Evolutionary conservation across 2,329 filamentous ascomycete genomes (phyloP).

Genomic region (Dothideomycetes sp.): DNA sequence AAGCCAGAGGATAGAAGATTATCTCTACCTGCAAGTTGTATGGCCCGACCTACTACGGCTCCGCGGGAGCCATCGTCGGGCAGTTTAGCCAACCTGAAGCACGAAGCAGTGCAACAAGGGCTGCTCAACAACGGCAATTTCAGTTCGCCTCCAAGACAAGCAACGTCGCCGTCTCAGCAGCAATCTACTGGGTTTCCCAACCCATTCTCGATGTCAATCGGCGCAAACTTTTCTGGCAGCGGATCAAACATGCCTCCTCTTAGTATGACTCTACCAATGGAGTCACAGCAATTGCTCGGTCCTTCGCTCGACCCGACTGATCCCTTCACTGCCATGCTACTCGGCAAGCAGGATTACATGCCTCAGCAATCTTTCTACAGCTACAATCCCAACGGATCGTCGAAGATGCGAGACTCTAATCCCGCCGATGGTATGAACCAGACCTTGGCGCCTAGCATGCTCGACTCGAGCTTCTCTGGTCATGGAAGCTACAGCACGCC

Average conservation of each 20-base stretch:
- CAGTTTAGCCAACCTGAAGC: conserved; percentile 13
- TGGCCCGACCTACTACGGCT: too few species aligned
- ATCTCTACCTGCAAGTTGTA: conserved; percentile 34
- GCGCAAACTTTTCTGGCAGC: conserved; percentile 19
- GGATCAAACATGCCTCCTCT: conserved; percentile 31
- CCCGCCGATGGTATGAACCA: conserved; percentile 26
- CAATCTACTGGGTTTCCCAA: conserved; percentile 3
- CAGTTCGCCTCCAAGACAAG: conserved; percentile 13
- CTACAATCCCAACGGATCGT: conserved; percentile 32
- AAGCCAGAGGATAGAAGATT: conserved; percentile 25
- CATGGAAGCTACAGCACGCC: conserved; percentile 13
- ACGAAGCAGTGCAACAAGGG: conserved; percentile 7
- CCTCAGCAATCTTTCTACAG: conserved; percentile 31
- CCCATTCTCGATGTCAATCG: conserved; percentile 13
- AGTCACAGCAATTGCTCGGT: conserved; percentile 43
- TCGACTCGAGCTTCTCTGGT: conserved; percentile 18
- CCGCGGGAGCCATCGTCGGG: conserved; percentile 11
- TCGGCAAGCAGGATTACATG: conserved; percentile 30
- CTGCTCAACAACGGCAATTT: conserved; percentile 9
- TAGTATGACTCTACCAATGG: conserved; percentile 38
- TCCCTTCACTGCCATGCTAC: conserved; percentile 33
- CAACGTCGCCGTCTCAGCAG: not conserved
- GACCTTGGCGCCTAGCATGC: conserved; percentile 27
- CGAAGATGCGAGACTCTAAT: conserved; percentile 14
- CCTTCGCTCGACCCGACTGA: conserved; percentile 34